Base-by-base conservation (phyloP, 1,139 yeast species). In the Saccharomycopsis phalli region DNA sequence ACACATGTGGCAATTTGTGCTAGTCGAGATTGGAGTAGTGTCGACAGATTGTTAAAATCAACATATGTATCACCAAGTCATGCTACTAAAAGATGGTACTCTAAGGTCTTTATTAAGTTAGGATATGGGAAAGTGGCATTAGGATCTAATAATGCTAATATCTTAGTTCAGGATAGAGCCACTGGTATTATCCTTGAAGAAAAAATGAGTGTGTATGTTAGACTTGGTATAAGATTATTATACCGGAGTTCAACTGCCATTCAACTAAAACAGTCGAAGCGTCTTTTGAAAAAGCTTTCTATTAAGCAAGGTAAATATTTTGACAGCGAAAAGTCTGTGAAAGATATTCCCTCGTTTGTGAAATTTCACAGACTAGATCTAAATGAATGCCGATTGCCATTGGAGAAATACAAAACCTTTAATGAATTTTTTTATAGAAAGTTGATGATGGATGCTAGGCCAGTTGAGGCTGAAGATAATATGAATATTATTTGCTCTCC, bases 131-230 rank as follows among this genome's bases (percentile, higher is more conserved):
- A 81, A 51, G 82, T 87, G 56, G 76, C 79, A 37, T 62, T 88
- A 23, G 98, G 98, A 1, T 81, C 87, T 29, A 84, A 88, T 55
- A 84, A 93, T 36, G 98, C 97, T 11, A 88, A 88, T 54, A 91
- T 91, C 31, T 65, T 91, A 40, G 97, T 91, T 2, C 97, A 91
- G 57, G 96, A 91, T 58, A 67, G 98, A 49, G 67, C 71, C 31
- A 81, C 95, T 0, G 98, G 98, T 0, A 72, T 82, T 38, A 75
- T 91, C 14, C 63, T 82, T 55, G 97, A 91, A 56, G 98, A 91
- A 54, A 86, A 87, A 52, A 91, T 91, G 83, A 81, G 91, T 41
- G 76, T 83, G 2, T 84, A 84, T 53, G 94, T 91, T 5, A 67
- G 95, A 42, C 58, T 91, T 27, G 98, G 97, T 0, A 88, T 91